Base-by-base conservation (phyloP, 208 protist genomes). In the Leishmania amazonensis region DNA sequence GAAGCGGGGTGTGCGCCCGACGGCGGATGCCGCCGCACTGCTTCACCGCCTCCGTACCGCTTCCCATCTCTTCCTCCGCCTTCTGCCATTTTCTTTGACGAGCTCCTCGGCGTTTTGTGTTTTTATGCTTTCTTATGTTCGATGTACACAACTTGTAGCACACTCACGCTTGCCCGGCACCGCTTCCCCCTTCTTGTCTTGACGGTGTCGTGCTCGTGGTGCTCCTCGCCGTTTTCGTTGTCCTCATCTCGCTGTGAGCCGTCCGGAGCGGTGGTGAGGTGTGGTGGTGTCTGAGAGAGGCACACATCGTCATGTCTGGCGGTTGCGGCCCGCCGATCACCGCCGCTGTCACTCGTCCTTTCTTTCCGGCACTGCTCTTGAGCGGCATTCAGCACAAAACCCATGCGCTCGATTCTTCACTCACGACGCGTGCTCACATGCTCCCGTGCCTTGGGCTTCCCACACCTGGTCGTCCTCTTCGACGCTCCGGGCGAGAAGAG, bases 261-360 rank as follows among this genome's bases (percentile, higher is more conserved):
- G 17, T 54, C 51, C 9, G 1, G 51, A 54, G 51, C 21, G 51
- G 51, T 4, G 57, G 28, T 49, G 40, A 58, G 53, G 53, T 58
- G 13, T 54, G 51, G 15, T 13, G 58, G 58, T 49, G 42, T 73
- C 51, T 13, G 51, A 54, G 31, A 40, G 42, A 28, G 42, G 40
- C 15, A 47, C 24, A 73, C 67, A 73, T 24, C 24, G 7, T 15
- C 42, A 47, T 64, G 19, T 58, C 28, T 76, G 17, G 9, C 24
- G 53, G n/a, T 58, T 58, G 57, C 15, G 49, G 53, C 72, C 35
- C n/a, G 24, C 45, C 31, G 21, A 53, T 81, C 49, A 73, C 54
- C 13, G 47, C 19, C 51, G 40, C 49, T 85, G 13, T 78, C 17
- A 11, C 51, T 65, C 60, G 11, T 75, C 65, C 54, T 76, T 49